Conservation (phyloP, 441 rosid genomes). For the Macaranga tanarius region DNA sequence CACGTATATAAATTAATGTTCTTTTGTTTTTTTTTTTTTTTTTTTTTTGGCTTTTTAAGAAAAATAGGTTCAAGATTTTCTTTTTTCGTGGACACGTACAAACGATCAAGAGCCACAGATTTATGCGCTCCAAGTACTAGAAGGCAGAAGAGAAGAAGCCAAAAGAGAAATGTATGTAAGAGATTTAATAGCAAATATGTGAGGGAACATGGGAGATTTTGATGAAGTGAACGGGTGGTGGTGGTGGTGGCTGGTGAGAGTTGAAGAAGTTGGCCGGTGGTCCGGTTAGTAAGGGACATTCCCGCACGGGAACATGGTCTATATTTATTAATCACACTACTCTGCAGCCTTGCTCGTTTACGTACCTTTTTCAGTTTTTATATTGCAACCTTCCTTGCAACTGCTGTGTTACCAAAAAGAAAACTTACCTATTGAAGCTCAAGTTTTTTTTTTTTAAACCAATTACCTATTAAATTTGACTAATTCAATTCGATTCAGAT, state of each 20-base stretch:
- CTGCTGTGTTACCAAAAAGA: background rate
- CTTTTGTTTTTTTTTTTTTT: too few relatives aligned
- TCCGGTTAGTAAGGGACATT: slow-evolving; percentile 37
- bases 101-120: background rate
- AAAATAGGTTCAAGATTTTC: background rate
- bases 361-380: background rate
- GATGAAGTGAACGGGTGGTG: background rate
- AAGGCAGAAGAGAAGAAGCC: background rate
- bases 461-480: too few relatives aligned
- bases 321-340: background rate
- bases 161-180: background rate
- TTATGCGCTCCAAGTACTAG: background rate
- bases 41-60: too few relatives aligned
- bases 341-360: background rate
- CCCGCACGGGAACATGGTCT: slow-evolving; percentile 24
- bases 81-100: background rate
- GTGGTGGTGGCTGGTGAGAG: slow-evolving; percentile 10
- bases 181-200: background rate
- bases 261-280: slow-evolving; percentile 24
- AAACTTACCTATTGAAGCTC: too few relatives aligned
- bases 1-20: too few relatives aligned
- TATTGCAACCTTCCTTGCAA: background rate
- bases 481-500: too few relatives aligned
- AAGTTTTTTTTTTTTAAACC: too few relatives aligned
- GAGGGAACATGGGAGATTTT: background rate